These are phyloP conservation scores for Ilex paraguariensis DNA, from an alignment of 305 asterid genomes.

Conservation along the genomic window DNA sequence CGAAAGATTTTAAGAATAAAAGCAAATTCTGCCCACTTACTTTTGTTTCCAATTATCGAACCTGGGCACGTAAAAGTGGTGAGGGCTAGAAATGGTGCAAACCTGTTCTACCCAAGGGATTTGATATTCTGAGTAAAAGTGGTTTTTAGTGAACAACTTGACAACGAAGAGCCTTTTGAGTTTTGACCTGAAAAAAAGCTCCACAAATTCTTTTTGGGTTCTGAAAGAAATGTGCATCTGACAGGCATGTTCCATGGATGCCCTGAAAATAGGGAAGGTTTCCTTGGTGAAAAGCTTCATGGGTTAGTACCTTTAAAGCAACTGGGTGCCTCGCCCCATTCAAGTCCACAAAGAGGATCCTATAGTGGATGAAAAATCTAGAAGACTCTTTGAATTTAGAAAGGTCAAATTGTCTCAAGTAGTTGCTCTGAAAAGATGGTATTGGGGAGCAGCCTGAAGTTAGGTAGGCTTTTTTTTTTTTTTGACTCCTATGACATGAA, in stretches of 20 bases:
- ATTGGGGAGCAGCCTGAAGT: slow-evolving; percentile 40
- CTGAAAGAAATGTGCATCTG: background rate
- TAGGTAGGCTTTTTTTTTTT: slow-evolving; percentile 22
- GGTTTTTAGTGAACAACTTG: too few species aligned
- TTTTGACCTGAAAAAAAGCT: too few species aligned
- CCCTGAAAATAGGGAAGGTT: slow-evolving; percentile 15
- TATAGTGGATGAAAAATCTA: slow-evolving; percentile 11
- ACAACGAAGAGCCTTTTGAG: too few species aligned
- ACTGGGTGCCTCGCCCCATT: slow-evolving; percentile 6
- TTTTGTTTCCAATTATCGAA: too few species aligned
- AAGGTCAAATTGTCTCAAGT: slow-evolving; percentile 10
- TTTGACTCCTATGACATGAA: slow-evolving; percentile 17
- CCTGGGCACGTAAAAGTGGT: too few species aligned
- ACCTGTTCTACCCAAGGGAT: too few species aligned
- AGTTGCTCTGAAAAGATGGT: slow-evolving; percentile 16
- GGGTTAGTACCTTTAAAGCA: background rate
- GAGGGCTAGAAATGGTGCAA: too few species aligned
- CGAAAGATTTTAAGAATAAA: too few species aligned
- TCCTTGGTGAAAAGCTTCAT: background rate
- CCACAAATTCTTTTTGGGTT: background rate
- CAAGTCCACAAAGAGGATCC: slow-evolving; percentile 12
- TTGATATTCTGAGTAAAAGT: too few species aligned
- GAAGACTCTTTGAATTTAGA: slow-evolving; percentile 4
- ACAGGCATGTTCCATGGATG: slow-evolving; percentile 20
- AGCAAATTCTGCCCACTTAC: too few species aligned